These are phyloP conservation scores for Aurantiochytrium sp. DNA, from an alignment of 108 stramenopile species.

Conservation along the genomic window DNA sequence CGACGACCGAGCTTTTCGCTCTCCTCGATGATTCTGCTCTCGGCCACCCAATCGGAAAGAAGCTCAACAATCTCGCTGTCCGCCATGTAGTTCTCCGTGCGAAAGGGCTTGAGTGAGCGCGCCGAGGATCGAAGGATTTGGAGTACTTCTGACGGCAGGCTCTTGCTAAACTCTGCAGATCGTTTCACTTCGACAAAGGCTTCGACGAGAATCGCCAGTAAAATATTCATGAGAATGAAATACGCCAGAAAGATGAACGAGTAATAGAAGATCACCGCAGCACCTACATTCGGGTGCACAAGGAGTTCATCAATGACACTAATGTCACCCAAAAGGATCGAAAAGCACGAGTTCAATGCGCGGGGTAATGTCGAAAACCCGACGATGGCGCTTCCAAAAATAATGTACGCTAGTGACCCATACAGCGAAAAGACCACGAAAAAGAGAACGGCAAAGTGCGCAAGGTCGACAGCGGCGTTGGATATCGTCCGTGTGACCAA, in stretches of 20 bases:
- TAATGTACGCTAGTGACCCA: neutral
- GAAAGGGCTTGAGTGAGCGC: neutral
- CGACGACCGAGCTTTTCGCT: neutral
- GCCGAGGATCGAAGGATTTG: neutral
- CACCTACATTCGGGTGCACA: neutral
- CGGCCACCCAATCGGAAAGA: neutral
- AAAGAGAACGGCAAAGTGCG: slow-evolving; percentile 7
- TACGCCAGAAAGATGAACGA: slow-evolving; percentile 10
- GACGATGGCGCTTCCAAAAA: neutral
- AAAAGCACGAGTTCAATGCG: slow-evolving; percentile 5
- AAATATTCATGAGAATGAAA: slow-evolving; percentile 17
- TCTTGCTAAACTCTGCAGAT: neutral
- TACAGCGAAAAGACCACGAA: neutral
- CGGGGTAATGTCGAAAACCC: neutral
- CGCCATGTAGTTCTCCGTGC: neutral
- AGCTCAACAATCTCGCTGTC: neutral
- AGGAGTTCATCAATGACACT: neutral
- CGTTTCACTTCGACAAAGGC: neutral
- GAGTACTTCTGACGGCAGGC: neutral
- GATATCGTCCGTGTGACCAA: slow-evolving; percentile 7
- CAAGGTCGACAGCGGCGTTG: neutral
- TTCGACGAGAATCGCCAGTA: slow-evolving; percentile 20
- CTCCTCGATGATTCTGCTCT: neutral
- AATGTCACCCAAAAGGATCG: slow-evolving; percentile 15
- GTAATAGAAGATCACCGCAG: slow-evolving; percentile 3